Percentiles rank a stretch among this genome's conserved stretches.
Evolutionary conservation across 352 stramenopile genomes (phyloP).

Genomic region (Phytopythium chamaehyphon): DNA sequence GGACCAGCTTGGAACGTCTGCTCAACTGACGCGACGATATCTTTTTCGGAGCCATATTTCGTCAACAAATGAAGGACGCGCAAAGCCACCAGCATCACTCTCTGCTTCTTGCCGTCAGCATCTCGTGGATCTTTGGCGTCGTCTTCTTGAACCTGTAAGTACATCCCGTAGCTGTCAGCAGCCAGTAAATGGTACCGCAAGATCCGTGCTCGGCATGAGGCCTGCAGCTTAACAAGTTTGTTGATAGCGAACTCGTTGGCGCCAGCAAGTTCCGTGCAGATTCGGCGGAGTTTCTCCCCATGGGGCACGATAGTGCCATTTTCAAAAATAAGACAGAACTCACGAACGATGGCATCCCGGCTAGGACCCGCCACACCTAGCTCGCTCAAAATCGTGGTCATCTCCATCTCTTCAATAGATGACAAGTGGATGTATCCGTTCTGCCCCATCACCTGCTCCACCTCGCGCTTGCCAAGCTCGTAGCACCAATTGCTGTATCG

Average conservation of each 20-base stretch:
- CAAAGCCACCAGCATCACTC: conserved; percentile 48
- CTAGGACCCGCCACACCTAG: conserved; percentile 25
- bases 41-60: conserved; percentile 43
- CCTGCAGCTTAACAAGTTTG: conserved; percentile 31
- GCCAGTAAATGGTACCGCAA: conserved; percentile 36
- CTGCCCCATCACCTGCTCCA: conserved; percentile 38
- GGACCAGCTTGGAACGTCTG: conserved; percentile 42
- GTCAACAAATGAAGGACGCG: conserved; percentile 68
- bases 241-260: conserved; percentile 14
- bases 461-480: conserved; percentile 31
- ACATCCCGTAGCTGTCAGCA: conserved; percentile 38
- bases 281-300: conserved; percentile 32
- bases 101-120: conserved; percentile 10
- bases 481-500: conserved; percentile 77
- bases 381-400: conserved; percentile 38
- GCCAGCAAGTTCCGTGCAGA: conserved; percentile 18
- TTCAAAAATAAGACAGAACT: conserved; percentile 54
- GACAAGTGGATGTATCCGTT: conserved; percentile 51
- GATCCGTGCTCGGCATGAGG: conserved; percentile 22
- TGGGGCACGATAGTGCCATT: conserved; percentile 34
- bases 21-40: conserved; percentile 35
- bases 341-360: conserved; percentile 27
- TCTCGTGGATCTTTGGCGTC: background rate
- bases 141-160: conserved; percentile 15
- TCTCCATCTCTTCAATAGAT: conserved; percentile 29